Conservation (phyloP, 176 grass and related monocot species). For the Musa schizocarpa region DNA sequence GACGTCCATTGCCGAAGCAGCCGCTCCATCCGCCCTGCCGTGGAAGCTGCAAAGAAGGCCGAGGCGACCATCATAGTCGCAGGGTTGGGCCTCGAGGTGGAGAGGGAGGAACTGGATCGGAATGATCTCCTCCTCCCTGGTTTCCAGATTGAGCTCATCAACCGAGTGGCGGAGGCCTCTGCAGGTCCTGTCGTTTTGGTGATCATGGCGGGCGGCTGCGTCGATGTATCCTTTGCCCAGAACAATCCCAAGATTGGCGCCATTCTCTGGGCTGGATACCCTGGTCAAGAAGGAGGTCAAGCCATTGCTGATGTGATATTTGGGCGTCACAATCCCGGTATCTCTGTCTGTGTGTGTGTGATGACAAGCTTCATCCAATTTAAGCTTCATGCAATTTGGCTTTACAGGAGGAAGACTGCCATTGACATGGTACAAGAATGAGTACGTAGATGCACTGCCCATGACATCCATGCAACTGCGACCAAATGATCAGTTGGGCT, state of each 20-base stretch:
- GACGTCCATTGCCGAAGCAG: conserved; percentile 21
- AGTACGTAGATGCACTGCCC: background rate
- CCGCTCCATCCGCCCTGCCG: background rate
- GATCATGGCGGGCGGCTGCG: conserved; percentile 35
- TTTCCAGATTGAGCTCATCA: conserved; percentile 36
- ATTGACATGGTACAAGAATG: conserved; percentile 7
- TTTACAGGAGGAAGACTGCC: conserved; percentile 12
- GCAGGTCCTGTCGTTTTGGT: conserved; percentile 41
- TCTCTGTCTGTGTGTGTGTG: too few relatives aligned
- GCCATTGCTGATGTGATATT: conserved; percentile 31
- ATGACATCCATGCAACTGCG: conserved; percentile 8
- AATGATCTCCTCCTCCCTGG: conserved; percentile 43
- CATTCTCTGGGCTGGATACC: conserved; percentile 51
- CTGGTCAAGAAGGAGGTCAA: conserved; percentile 39
- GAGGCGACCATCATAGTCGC: conserved; percentile 28
- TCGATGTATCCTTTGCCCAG: conserved; percentile 47
- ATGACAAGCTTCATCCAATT: too few relatives aligned
- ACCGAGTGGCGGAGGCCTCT: conserved; percentile 25
- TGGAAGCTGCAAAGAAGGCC: conserved; percentile 7
- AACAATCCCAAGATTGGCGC: conserved; percentile 44
- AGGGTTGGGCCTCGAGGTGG: conserved; percentile 39
- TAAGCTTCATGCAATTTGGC: too few relatives aligned
- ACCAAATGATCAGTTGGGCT: background rate
- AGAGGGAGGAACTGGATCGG: conserved; percentile 44
- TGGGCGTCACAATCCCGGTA: conserved; percentile 1